Conservation (phyloP, 2,329 filamentous ascomycete species). For the Aureobasidium musti region DNA sequence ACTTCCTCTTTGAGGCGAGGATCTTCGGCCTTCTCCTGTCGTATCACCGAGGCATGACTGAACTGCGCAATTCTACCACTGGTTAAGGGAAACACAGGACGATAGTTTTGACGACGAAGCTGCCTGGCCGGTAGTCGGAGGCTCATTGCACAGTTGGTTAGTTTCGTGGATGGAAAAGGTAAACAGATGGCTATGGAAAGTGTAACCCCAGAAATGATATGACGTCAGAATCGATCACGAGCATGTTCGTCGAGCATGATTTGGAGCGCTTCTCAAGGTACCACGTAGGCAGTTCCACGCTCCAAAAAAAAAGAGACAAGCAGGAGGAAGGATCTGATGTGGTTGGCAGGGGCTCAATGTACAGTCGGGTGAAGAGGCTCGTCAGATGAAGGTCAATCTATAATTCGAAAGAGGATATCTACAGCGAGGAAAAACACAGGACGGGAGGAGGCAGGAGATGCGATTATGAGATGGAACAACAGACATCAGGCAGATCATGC, state of each 20-base stretch:
- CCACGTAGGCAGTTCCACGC: too few species aligned
- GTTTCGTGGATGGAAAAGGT: background rate
- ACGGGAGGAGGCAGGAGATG: background rate
- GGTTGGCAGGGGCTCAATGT: background rate
- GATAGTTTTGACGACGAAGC: background rate
- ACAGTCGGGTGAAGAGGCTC: background rate
- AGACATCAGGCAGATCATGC: conserved; percentile 31
- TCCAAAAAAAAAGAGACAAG: background rate
- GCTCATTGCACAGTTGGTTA: conserved; percentile 17
- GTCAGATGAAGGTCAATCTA: conserved; percentile 25
- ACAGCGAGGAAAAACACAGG: conserved; percentile 25
- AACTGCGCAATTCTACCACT: background rate
- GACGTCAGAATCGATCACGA: conserved; percentile 22
- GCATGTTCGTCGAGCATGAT: background rate
- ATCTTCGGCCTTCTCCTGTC: conserved; percentile 17
- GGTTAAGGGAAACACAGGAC: background rate
- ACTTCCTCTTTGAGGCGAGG: conserved; percentile 22
- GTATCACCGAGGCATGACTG: conserved; percentile 11
- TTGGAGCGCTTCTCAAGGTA: background rate
- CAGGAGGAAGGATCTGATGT: too few species aligned
- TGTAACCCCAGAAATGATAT: conserved; percentile 9
- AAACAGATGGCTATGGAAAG: conserved; percentile 15
- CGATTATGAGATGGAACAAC: background rate
- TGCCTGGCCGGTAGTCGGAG: conserved; percentile 4
- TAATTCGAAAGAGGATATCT: conserved; percentile 30